phyloP scores from a whole-genome alignment of 495 filamentous ascomycete species.

The Pseudomonodictys pantanalensis region DNA sequence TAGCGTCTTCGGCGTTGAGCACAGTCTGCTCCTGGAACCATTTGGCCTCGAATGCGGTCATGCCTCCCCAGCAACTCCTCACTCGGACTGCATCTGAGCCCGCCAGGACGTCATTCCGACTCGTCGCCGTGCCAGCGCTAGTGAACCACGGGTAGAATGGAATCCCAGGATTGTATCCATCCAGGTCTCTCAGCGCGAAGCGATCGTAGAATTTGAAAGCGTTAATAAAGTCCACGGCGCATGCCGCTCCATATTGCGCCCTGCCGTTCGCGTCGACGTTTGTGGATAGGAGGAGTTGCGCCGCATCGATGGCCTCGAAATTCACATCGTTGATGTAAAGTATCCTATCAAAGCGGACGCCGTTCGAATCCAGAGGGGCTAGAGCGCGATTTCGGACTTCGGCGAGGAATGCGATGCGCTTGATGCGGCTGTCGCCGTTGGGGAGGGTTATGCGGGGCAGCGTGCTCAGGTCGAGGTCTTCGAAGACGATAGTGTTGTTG shows the following conservation, averaged over 20 bases:
- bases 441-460: constrained; percentile 60
- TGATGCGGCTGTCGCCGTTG: constrained; percentile 57
- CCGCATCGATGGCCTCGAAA: constrained; percentile 67
- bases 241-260: constrained; percentile 66
- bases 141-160: constrained; percentile 77
- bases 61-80: constrained; percentile 77
- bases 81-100: constrained; percentile 69
- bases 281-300: constrained; percentile 72
- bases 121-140: constrained; percentile 52
- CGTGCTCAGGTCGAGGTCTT: constrained; percentile 50
- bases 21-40: constrained; percentile 50
- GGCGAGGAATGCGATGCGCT: constrained; percentile 71
- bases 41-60: constrained; percentile 72
- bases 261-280: constrained; percentile 55
- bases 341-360: constrained; percentile 59
- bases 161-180: constrained; percentile 67
- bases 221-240: constrained; percentile 71
- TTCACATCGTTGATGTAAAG: constrained; percentile 74
- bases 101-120: constrained; percentile 58
- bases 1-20: neutral
- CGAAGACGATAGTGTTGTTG: constrained; percentile 51
- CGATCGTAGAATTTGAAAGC: constrained; percentile 79
- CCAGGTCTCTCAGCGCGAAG: constrained; percentile 66
- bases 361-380: constrained; percentile 51
- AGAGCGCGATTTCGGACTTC: constrained; percentile 73